Evolutionary conservation across 768 basidiomycete species (phyloP).

Genomic region (Suillus alpinus): DNA sequence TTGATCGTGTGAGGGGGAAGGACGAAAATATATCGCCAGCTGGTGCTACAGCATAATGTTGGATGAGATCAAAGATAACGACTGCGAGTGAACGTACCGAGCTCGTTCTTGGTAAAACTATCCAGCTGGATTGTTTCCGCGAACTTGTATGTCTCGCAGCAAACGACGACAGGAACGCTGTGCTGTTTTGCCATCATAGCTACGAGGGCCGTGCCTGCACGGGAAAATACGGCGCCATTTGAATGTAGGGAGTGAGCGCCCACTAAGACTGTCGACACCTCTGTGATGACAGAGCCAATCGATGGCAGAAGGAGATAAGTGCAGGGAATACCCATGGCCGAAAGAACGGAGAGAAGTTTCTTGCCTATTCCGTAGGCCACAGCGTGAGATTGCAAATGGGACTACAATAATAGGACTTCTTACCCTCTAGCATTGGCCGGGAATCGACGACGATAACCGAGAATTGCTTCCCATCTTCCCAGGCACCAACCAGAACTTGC

Average conservation of each 20-base stretch:
- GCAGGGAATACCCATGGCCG: slow-evolving; percentile 69
- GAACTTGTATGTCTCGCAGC: slow-evolving; percentile 99
- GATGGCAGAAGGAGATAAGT: slow-evolving; percentile 92
- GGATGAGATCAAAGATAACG: not conserved
- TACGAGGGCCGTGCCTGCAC: slow-evolving; percentile 93
- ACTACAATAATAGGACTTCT: not conserved
- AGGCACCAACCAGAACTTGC: slow-evolving; percentile 78
- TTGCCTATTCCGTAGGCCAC: slow-evolving; percentile 54
- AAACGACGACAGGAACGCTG: slow-evolving; percentile 91
- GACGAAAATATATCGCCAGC: slow-evolving; percentile 20
- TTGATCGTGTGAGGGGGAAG: slow-evolving; percentile 9
- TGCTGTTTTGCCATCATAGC: slow-evolving; percentile 93
- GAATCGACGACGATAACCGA: slow-evolving; percentile 94
- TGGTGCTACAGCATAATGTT: slow-evolving; percentile 21
- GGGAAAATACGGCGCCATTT: slow-evolving; percentile 90
- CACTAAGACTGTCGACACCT: slow-evolving; percentile 81
- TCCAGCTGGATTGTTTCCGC: slow-evolving; percentile 91
- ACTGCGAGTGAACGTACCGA: slow-evolving; percentile 52
- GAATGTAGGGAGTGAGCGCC: slow-evolving; percentile 95
- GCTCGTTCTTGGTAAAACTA: slow-evolving; percentile 93
- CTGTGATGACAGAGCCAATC: slow-evolving; percentile 72
- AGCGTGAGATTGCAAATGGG: not conserved
- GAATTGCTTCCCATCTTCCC: slow-evolving; percentile 71
- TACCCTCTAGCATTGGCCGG: slow-evolving; percentile 90
- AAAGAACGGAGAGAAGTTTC: slow-evolving; percentile 66